Conservation (phyloP, 768 basidiomycete species). For the Leccinum imitatum region DNA sequence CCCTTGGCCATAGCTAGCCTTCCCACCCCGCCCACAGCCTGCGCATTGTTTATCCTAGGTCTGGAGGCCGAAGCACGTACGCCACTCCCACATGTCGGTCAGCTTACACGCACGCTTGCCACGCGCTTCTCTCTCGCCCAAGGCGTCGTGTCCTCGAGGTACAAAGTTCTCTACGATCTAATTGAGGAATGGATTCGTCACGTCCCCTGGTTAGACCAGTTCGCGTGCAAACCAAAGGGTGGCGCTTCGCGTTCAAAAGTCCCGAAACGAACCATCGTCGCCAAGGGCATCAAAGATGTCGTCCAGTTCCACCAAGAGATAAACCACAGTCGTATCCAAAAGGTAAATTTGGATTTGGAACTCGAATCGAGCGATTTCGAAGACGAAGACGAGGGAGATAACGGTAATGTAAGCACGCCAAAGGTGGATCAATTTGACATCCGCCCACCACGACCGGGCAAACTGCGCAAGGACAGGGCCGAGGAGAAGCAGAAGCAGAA, state of each 20-base stretch:
- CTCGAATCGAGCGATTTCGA: conserved; percentile 31
- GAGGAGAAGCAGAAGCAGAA: conserved; percentile 2
- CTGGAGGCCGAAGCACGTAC: conserved; percentile 64
- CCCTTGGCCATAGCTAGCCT: conserved; percentile 41
- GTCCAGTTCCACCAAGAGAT: conserved; percentile 67
- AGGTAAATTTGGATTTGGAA: conserved; percentile 41
- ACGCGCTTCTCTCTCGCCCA: conserved; percentile 49
- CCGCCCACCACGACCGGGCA: conserved; percentile 17
- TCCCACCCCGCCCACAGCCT: conserved; percentile 53
- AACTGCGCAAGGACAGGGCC: conserved; percentile 32
- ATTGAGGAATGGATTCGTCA: conserved; percentile 57
- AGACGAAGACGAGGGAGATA: conserved; percentile 31
- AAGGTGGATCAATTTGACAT: conserved; percentile 1
- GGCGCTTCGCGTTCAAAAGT: conserved; percentile 54
- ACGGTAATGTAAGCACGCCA: conserved; percentile 9
- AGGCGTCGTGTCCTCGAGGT: conserved; percentile 63
- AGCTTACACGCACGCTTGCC: conserved; percentile 59
- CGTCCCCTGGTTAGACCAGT: conserved; percentile 74
- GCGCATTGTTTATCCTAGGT: conserved; percentile 67
- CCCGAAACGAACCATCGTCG: conserved; percentile 62
- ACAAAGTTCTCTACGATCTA: conserved; percentile 62
- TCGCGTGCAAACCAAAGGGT: conserved; percentile 34
- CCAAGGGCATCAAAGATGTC: conserved; percentile 67
- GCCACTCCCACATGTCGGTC: conserved; percentile 51
- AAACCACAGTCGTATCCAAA: conserved; percentile 44